phyloP scores from a whole-genome alignment of 1,284 basidiomycete species.

The Violaceomyces palustris region DNA sequence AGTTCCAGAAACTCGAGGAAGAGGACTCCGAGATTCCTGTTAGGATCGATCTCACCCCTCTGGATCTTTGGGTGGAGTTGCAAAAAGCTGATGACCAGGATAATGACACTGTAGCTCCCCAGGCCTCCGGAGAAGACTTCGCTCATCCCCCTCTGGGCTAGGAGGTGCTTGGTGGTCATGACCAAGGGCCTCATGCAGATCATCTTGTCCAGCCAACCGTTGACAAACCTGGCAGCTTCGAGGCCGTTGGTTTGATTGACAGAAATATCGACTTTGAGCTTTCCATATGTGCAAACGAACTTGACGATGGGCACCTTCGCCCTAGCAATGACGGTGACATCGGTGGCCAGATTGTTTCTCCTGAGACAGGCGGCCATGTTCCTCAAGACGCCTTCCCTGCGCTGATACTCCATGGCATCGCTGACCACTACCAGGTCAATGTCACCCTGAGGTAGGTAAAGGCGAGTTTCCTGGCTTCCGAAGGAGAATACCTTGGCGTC shows the following conservation, averaged over 20 bases:
- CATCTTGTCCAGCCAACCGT: constrained; percentile 69
- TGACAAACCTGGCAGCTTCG: constrained; percentile 73
- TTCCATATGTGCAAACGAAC: constrained; percentile 69
- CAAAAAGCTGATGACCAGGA: constrained; percentile 83
- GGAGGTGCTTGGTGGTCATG: constrained; percentile 81
- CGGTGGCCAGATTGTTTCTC: constrained; percentile 56
- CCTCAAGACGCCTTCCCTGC: constrained; percentile 53
- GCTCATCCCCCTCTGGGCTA: constrained; percentile 86
- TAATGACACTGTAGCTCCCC: constrained; percentile 90
- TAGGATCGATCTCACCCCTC: constrained; percentile 76
- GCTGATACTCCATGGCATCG: constrained; percentile 49
- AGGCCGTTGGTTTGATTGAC: constrained; percentile 65
- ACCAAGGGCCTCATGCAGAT: constrained; percentile 64
- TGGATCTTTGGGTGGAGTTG: constrained; percentile 96
- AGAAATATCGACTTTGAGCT: constrained; percentile 52
- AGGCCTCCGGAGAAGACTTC: constrained; percentile 93
- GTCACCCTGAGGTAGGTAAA: constrained; percentile 81
- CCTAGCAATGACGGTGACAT: constrained; percentile 76
- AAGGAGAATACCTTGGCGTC: constrained; percentile 82
- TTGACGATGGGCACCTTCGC: constrained; percentile 93
- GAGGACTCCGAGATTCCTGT: constrained; percentile 81
- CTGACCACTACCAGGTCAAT: constrained; percentile 60
- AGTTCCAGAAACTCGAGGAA: constrained; percentile 95
- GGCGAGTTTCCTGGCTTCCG: constrained; percentile 86
- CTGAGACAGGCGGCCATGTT: constrained; percentile 55